Conservation (phyloP, 306 rosid species). For the barrel medic (Medicago truncatula) region MtrunA17r5.0-ANR NC_053045.1:51066501-51067000, state of each 20-base stretch:
- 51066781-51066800: conserved; percentile 86
- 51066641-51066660: conserved; percentile 62
- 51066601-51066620: conserved; percentile 68
- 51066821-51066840: conserved; percentile 74
- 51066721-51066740: conserved; percentile 79
- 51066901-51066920: conserved; percentile 46
- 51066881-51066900: conserved; percentile 47
- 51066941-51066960: conserved; percentile 63
- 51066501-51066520: conserved; percentile 50
- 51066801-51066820: conserved; percentile 73
- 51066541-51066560: conserved; percentile 67
- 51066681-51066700: conserved; percentile 85
- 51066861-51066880: conserved; percentile 49
- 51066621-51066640: conserved; percentile 83
- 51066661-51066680: conserved; percentile 90
- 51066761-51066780: conserved; percentile 86
- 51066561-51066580: conserved; percentile 77
- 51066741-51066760: conserved; percentile 67
- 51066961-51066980: conserved; percentile 52
- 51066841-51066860: conserved; percentile 63
- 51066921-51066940: conserved; percentile 55
- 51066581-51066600: conserved; percentile 80
- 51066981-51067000: conserved; percentile 79
- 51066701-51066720: conserved; percentile 93
- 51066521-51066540: conserved; percentile 73